Percentiles rank a stretch among this genome's conserved stretches.
These are phyloP conservation scores for Aspergillus taichungensis DNA, from an alignment of 495 filamentous ascomycete genomes.

Conservation along the genomic window DNA sequence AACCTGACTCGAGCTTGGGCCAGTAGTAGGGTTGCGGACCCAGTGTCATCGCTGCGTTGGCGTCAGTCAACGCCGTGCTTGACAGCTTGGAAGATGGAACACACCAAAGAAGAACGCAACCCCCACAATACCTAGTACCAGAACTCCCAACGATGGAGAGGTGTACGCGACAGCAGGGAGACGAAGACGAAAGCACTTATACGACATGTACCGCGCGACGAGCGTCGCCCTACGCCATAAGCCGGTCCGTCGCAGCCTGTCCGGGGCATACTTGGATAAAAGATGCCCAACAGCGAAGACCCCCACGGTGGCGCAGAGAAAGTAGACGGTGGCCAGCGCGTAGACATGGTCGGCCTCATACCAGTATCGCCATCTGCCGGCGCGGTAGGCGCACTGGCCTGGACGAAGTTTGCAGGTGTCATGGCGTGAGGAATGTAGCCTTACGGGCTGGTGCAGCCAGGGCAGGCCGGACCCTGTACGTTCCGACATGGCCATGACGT, in stretches of 20 bases:
- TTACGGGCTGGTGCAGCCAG: slow-evolving; percentile 39
- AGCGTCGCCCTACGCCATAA: slow-evolving; percentile 21
- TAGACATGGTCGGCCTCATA: slow-evolving; percentile 46
- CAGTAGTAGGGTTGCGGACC: slow-evolving; percentile 49
- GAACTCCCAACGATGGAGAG: slow-evolving; percentile 35
- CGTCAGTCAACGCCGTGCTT: background rate
- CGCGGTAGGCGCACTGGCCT: slow-evolving; percentile 39
- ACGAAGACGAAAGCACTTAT: slow-evolving; percentile 28
- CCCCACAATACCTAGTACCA: slow-evolving; percentile 30
- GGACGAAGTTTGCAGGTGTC: slow-evolving; percentile 38
- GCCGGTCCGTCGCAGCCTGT: slow-evolving; percentile 4
- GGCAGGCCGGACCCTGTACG: slow-evolving; percentile 13
- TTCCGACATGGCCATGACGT: background rate
- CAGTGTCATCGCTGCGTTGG: slow-evolving; percentile 35
- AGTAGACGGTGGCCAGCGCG: slow-evolving; percentile 39
- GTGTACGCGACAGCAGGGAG: slow-evolving; percentile 23
- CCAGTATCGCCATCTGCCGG: slow-evolving; percentile 42
- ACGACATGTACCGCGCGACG: slow-evolving; percentile 27
- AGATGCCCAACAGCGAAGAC: slow-evolving; percentile 37
- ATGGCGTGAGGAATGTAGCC: slow-evolving; percentile 37
- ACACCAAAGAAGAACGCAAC: slow-evolving; percentile 39
- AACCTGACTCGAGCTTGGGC: slow-evolving; percentile 34
- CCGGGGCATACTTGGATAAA: slow-evolving; percentile 13
- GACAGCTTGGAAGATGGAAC: slow-evolving; percentile 1
- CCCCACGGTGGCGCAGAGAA: slow-evolving; percentile 37